phyloP scores from a whole-genome alignment of 75 land plant species.

The Selaginella tamariscina region DNA sequence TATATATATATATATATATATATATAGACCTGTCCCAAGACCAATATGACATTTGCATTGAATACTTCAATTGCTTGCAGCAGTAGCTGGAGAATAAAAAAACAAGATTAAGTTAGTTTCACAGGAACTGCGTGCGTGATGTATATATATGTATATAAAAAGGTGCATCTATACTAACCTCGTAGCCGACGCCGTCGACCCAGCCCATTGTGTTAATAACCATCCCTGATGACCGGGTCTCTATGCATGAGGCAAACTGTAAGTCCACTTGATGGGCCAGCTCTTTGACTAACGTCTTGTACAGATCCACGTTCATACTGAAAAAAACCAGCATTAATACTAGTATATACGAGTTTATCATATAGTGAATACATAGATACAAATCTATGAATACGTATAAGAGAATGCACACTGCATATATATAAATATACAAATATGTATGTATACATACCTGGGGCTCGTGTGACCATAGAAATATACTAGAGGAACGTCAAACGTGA shows the following conservation, averaged over 20 bases:
- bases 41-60: conserved; percentile 75
- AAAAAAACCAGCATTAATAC: conserved; percentile 5
- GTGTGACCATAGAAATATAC: conserved; percentile 90
- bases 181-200: conserved; percentile 96
- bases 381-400: too few relatives aligned
- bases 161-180: too few relatives aligned
- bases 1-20: not conserved
- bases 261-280: conserved; percentile 63
- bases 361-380: too few relatives aligned
- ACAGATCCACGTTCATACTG: conserved; percentile 77
- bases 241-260: conserved; percentile 66
- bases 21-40: conserved; percentile 74
- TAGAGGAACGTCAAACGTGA: conserved; percentile 78
- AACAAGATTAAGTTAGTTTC: not conserved
- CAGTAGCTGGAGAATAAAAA: conserved; percentile 46
- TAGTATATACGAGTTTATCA: too few relatives aligned
- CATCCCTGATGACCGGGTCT: conserved; percentile 89
- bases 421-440: too few relatives aligned
- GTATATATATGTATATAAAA: not conserved
- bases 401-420: too few relatives aligned
- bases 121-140: too few relatives aligned
- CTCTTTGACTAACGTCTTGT: conserved; percentile 77
- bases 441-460: conserved; percentile 74
- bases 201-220: conserved; percentile 99
- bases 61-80: conserved; percentile 85